These are phyloP conservation scores for Amborella trichopoda DNA, from an alignment of 164 flowering plant genomes.

Conservation along the genomic window DNA sequence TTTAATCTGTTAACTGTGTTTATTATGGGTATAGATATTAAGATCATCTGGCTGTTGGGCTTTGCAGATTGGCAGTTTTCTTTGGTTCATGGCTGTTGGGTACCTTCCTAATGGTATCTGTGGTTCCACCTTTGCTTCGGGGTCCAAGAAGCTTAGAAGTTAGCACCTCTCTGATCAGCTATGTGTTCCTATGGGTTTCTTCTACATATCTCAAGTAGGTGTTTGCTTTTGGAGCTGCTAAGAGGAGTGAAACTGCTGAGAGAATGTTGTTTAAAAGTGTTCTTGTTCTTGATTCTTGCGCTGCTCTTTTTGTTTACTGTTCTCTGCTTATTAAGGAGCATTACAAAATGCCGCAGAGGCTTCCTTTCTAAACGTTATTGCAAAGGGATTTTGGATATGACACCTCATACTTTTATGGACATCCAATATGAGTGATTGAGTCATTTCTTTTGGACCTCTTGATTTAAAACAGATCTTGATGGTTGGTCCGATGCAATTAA, in stretches of 20 bases:
- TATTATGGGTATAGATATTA: too few relatives aligned
- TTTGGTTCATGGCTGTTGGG: slow-evolving; percentile 80
- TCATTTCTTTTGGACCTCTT: too few relatives aligned
- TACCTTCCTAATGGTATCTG: slow-evolving; percentile 90
- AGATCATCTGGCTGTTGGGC: neutral
- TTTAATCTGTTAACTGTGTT: neutral
- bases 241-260: neutral
- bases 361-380: too few relatives aligned
- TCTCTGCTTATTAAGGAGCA: neutral
- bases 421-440: too few relatives aligned
- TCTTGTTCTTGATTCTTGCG: neutral
- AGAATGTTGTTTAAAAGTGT: neutral
- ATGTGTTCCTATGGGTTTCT: slow-evolving; percentile 79
- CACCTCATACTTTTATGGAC: too few relatives aligned
- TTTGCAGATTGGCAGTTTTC: slow-evolving; percentile 70
- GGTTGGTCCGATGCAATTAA: too few relatives aligned
- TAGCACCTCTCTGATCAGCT: slow-evolving; percentile 57
- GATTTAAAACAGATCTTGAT: too few relatives aligned
- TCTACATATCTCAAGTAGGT: slow-evolving; percentile 64
- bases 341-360: neutral
- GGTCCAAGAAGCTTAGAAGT: slow-evolving; percentile 88
- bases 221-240: neutral
- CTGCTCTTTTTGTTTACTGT: neutral
- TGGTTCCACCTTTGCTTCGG: slow-evolving; percentile 70
- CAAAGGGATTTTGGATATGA: too few relatives aligned